Evolutionary conservation across 495 filamentous ascomycete genomes (phyloP).

Genomic region (Neurospora sublineolata): DNA sequence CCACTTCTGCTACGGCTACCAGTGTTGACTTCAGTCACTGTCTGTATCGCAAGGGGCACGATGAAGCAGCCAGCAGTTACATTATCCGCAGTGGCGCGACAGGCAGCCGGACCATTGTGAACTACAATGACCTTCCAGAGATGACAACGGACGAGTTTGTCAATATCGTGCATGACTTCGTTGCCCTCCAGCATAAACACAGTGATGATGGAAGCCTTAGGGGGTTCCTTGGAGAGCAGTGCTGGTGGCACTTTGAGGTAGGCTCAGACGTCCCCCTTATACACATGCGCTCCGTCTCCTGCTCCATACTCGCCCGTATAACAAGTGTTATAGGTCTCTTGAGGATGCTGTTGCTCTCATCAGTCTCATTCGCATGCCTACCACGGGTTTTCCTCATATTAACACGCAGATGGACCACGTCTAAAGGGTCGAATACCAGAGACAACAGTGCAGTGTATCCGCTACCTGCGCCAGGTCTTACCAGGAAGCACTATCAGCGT

Average conservation of each 20-base stretch:
- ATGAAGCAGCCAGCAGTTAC: conserved; percentile 56
- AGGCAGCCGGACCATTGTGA: conserved; percentile 57
- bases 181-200: background rate
- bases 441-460: conserved; percentile 50
- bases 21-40: conserved; percentile 39
- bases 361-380: background rate
- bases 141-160: conserved; percentile 50
- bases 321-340: background rate
- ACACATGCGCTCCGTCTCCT: background rate
- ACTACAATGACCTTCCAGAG: conserved; percentile 54
- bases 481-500: conserved; percentile 48
- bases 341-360: background rate
- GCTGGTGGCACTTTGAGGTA: conserved; percentile 72
- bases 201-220: conserved; percentile 11
- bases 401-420: background rate
- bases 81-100: conserved; percentile 51
- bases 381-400: background rate
- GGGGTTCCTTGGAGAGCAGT: conserved; percentile 9
- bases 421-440: conserved; percentile 55
- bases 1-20: background rate
- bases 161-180: conserved; percentile 5
- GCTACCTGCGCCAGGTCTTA: conserved; percentile 37
- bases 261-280: conserved; percentile 3
- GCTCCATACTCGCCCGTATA: background rate
- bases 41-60: conserved; percentile 44